Evolutionary conservation across 345 rosid species (phyloP), one percentile per base, ranked within the genome.

Genomic region (Erucastrum elatum): DNA sequence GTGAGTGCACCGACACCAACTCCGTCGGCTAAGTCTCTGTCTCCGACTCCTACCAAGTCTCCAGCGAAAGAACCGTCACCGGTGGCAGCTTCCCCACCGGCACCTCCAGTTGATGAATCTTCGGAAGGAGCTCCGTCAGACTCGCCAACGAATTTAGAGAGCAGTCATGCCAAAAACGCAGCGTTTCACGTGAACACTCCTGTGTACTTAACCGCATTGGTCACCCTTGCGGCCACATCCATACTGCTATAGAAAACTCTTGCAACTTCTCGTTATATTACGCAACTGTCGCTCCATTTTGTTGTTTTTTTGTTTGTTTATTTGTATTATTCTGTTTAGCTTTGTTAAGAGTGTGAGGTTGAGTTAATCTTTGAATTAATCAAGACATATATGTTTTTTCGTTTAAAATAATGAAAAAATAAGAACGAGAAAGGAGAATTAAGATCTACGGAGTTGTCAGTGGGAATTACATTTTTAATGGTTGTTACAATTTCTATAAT

Each of bases 31-130:
- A 67, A 41, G 71, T 44, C 46, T n/a, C 69, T 88, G 1, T 70
- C 81, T 4, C 71, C 71, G 9, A 82, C 49, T 3, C 70, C 71
- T 5, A 82, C 25, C 70, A 25, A 68, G 29, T 35, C 68, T 35
- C 71, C 58, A 53, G 65, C 60, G 5, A 87, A 88, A 51, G 91
- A 85, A 0, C 97, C 97, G 5, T 85, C 94, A 4, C 97, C 97
- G 0, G 56, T 64, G 4, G 86, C 82, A 0, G 90, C 97, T 3
- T 93, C 98, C 8, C 98, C 98, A 4, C 98, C 97, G 0, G 93
- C 97, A 2, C 98, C 96, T 15, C 95, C 94, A 0, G 8, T 0
- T 2, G 89, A 83, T 2, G 76, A 74, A n/a, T 15, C 26, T 3
- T 77, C 98, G 33, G 91, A 12, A 2, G 87, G 86, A 51, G 72